Conservation (phyloP, 2,329 filamentous ascomycete species). For the Phaeosphaeriaceae sp. region DNA sequence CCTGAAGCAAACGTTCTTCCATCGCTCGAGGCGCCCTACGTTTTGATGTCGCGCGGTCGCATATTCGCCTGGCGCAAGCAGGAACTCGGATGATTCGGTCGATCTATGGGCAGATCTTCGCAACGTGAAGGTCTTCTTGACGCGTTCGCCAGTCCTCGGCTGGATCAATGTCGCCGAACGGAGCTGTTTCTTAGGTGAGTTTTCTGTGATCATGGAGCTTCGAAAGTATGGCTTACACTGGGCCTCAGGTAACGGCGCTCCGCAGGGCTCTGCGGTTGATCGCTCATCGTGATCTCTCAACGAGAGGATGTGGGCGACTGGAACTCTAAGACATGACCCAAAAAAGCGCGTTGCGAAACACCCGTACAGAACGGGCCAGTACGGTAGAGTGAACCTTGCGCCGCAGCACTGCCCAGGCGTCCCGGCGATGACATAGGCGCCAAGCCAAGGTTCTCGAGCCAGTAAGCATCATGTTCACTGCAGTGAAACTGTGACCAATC, state of each 20-base stretch:
- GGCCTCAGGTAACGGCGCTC: conserved; percentile 47
- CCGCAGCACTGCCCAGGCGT: conserved; percentile 11
- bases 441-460: conserved; percentile 14
- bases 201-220: not conserved
- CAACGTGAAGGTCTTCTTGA: conserved; percentile 80
- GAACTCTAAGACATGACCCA: conserved; percentile 19
- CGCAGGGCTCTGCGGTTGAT: conserved; percentile 23
- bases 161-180: conserved; percentile 88
- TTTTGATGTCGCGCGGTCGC: conserved; percentile 38
- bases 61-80: conserved; percentile 40
- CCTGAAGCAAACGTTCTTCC: conserved; percentile 47
- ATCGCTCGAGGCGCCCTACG: conserved; percentile 38
- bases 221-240: conserved; percentile 36
- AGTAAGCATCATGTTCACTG: not conserved
- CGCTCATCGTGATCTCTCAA: conserved; percentile 32
- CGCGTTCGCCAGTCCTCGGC: conserved; percentile 83
- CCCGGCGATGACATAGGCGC: conserved; percentile 16
- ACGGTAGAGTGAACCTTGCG: conserved; percentile 13
- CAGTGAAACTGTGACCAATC: not conserved
- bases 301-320: not conserved
- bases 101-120: conserved; percentile 56
- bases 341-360: conserved; percentile 4
- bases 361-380: conserved; percentile 3
- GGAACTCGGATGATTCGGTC: conserved; percentile 52
- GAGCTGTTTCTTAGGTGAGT: conserved; percentile 58